Conservation (phyloP, 2,329 filamentous ascomycete genomes). For the Phialemonium atrogriseum region DNA sequence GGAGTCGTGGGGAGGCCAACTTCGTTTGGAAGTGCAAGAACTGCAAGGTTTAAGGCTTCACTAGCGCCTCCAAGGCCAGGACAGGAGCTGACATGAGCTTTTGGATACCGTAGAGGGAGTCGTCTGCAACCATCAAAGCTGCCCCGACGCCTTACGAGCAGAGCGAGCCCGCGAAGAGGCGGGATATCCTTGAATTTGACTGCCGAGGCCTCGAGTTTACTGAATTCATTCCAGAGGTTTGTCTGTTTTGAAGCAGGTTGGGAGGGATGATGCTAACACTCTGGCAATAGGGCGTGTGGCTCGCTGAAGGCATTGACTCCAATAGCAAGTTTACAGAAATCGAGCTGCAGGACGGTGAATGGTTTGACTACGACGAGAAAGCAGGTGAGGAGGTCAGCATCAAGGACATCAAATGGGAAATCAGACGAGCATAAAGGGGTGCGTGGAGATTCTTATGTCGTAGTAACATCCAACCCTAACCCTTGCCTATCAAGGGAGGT, state of each 20-base stretch:
- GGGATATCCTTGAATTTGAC: conserved; percentile 84
- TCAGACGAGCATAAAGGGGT: conserved; percentile 55
- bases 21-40: conserved; percentile 99
- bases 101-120: conserved; percentile 57
- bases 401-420: conserved; percentile 80
- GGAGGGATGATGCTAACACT: not conserved
- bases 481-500: not conserved
- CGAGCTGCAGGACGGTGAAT: conserved; percentile 82
- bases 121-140: conserved; percentile 74
- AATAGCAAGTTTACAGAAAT: conserved; percentile 73
- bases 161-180: conserved; percentile 61
- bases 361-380: conserved; percentile 98
- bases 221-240: conserved; percentile 83
- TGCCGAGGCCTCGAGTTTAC: conserved; percentile 89
- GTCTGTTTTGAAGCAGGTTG: conserved; percentile 7
- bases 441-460: conserved; percentile 6
- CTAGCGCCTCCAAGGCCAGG: not conserved
- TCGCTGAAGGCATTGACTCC: conserved; percentile 74
- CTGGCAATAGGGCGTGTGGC: conserved; percentile 68
- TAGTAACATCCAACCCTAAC: not conserved
- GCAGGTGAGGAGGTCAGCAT: conserved; percentile 85
- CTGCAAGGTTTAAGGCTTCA: conserved; percentile 67
- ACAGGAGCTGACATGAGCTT: not conserved
- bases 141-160: conserved; percentile 65
- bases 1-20: conserved; percentile 90